Percentiles rank a stretch among this genome's conserved stretches.
These are phyloP conservation scores for Ophiosphaerella narmari DNA, from an alignment of 2,329 filamentous ascomycete genomes.

Conservation along the genomic window DNA sequence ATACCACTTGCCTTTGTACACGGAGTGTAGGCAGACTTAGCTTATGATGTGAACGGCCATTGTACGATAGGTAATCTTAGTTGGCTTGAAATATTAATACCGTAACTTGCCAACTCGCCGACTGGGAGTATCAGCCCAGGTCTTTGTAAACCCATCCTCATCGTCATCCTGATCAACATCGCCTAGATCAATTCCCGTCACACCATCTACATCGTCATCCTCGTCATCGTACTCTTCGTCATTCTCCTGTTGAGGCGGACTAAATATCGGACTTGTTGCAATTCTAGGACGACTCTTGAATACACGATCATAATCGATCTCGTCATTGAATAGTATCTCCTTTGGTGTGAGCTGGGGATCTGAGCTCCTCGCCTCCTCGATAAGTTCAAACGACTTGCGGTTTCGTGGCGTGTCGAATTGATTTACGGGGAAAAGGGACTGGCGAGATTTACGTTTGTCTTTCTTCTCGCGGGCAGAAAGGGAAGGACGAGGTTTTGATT, in stretches of 20 bases:
- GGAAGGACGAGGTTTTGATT: conserved; percentile 41
- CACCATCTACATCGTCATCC: conserved; percentile 27
- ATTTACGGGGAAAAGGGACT: conserved; percentile 56
- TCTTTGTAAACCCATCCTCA: conserved; percentile 28
- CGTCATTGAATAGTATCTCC: conserved; percentile 72
- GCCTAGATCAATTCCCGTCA: conserved; percentile 38
- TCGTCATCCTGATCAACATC: conserved; percentile 38
- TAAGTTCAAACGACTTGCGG: conserved; percentile 22
- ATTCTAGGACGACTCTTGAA: conserved; percentile 85
- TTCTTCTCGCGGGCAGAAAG: conserved; percentile 18
- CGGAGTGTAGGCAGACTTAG: too few relatives aligned
- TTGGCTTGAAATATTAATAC: not conserved
- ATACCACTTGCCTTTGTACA: not conserved
- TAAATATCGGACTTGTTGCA: conserved; percentile 69
- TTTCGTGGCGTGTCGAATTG: conserved; percentile 61
- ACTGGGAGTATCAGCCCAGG: conserved; percentile 41
- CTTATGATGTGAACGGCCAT: not conserved
- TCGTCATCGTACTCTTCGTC: conserved; percentile 10
- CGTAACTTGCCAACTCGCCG: conserved; percentile 18
- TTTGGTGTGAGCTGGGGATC: conserved; percentile 55
- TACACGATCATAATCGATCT: conserved; percentile 77
- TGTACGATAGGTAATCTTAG: not conserved
- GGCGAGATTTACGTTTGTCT: conserved; percentile 26
- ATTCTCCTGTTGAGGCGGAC: conserved; percentile 17
- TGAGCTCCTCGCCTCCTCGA: conserved; percentile 25